phyloP scores from a whole-genome alignment of 495 filamentous ascomycete genomes.

The Aspergillus coremiiformis region DNA sequence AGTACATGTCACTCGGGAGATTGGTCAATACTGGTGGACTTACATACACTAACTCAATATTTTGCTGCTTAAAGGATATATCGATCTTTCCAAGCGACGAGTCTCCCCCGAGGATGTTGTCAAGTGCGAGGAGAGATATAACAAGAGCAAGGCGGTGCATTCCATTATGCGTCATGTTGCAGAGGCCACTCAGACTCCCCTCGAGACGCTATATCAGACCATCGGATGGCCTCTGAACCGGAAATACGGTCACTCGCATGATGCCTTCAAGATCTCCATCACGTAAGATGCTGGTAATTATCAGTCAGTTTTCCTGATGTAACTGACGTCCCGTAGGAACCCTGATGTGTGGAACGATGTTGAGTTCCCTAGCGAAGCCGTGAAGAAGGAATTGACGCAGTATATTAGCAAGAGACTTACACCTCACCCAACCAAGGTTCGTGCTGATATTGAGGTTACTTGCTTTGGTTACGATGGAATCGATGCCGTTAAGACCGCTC shows the following conservation, averaged over 20 bases:
- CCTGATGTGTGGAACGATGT: conserved; percentile 93
- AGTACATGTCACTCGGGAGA: conserved; percentile 10
- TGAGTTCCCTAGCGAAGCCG: conserved; percentile 76
- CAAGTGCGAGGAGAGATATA: conserved; percentile 97
- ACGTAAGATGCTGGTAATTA: conserved; percentile 53
- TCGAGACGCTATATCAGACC: conserved; percentile 84
- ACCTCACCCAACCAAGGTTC: conserved; percentile 94
- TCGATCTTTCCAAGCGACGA: conserved; percentile 96
- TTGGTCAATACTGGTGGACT: neutral
- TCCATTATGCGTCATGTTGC: conserved; percentile 97
- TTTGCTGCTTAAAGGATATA: conserved; percentile 58
- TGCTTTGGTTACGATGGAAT: conserved; percentile 99
- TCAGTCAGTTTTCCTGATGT: neutral
- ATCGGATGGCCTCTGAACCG: conserved; percentile 97
- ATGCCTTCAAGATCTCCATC: conserved; percentile 98
- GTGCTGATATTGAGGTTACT: conserved; percentile 94
- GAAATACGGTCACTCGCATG: conserved; percentile 92
- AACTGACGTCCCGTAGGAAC: conserved; percentile 51
- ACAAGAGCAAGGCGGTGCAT: conserved; percentile 99
- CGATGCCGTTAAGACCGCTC: conserved; percentile 88
- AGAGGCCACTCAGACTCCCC: conserved; percentile 89
- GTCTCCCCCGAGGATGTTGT: conserved; percentile 96
- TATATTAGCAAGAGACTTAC: conserved; percentile 96
- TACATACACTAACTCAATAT: conserved; percentile 26
- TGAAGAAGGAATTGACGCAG: conserved; percentile 75